Conservation (phyloP, 2,329 filamentous ascomycete species). For the Apiospora rasikravindrae region DNA sequence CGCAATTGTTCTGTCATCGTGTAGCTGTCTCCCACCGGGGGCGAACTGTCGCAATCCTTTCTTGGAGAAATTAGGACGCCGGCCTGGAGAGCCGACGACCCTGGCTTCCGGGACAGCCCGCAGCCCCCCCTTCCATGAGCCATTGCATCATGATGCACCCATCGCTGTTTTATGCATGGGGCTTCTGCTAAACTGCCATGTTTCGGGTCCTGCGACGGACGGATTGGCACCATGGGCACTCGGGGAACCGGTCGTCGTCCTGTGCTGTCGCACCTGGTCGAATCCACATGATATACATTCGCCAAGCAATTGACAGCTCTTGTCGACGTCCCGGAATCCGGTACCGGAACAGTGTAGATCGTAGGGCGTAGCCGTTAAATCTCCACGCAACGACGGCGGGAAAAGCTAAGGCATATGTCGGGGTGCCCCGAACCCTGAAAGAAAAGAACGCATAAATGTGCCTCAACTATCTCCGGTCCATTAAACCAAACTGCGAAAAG, state of each 20-base stretch:
- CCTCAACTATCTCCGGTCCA: background rate
- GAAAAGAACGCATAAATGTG: background rate
- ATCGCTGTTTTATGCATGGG: background rate
- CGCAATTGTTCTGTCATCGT: background rate
- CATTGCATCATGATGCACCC: conserved; percentile 13
- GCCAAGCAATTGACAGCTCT: background rate
- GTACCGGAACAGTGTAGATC: background rate
- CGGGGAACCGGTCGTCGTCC: background rate
- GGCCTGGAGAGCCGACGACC: background rate
- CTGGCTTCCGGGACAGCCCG: background rate
- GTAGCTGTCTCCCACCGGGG: background rate
- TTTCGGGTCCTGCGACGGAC: background rate
- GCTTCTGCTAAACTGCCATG: background rate
- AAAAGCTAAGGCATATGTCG: background rate
- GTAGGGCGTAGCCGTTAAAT: background rate
- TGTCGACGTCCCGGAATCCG: background rate
- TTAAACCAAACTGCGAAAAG: no score
- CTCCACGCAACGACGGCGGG: background rate
- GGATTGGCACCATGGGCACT: background rate
- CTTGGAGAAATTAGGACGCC: background rate
- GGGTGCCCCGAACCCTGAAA: background rate
- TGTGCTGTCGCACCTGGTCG: background rate
- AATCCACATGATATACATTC: background rate
- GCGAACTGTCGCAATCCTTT: background rate
- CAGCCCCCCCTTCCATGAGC: background rate